Conservation (phyloP, 2,329 filamentous ascomycete genomes). For the Monilinia vaccinii-corymbosi region DNA sequence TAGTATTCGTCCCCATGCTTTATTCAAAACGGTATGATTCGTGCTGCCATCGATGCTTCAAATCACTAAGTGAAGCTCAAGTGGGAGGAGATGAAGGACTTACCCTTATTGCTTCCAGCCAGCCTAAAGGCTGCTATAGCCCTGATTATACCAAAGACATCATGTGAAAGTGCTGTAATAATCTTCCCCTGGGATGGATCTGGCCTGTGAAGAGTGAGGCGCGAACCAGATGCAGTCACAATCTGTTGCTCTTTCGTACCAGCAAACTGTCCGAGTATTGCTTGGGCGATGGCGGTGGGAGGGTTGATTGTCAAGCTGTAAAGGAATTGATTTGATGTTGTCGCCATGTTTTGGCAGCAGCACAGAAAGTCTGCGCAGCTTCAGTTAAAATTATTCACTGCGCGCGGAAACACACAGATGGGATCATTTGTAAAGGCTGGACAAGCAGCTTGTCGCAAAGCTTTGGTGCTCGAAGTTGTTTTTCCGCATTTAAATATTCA, state of each 20-base stretch:
- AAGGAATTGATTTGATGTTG: constrained; percentile 96
- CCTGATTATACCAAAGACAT: constrained; percentile 93
- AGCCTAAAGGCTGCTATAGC: constrained; percentile 81
- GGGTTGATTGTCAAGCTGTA: constrained; percentile 95
- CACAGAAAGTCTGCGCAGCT: constrained; percentile 26
- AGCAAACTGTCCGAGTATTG: constrained; percentile 88
- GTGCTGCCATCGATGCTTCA: constrained; percentile 50
- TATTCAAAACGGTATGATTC: constrained; percentile 26
- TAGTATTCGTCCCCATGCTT: constrained; percentile 15
- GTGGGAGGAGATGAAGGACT: constrained; percentile 39
- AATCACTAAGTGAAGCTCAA: constrained; percentile 62
- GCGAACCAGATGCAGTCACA: constrained; percentile 83
- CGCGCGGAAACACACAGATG: constrained; percentile 13
- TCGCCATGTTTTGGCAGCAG: constrained; percentile 59
- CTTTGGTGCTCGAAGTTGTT: background rate
- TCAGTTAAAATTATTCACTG: background rate
- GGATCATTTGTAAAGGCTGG: constrained; percentile 16
- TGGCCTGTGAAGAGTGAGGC: constrained; percentile 77
- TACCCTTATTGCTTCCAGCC: constrained; percentile 93
- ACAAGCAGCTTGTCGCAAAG: constrained; percentile 20
- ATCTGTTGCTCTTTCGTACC: constrained; percentile 98
- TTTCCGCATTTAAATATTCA: constrained; percentile 7
- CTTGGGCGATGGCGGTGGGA: constrained; percentile 80
- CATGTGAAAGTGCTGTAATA: constrained; percentile 76
- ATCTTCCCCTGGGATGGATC: constrained; percentile 81